phyloP scores from a whole-genome alignment of 1,139 yeast genomes.

The Debaryomyces fabryi region DNA sequence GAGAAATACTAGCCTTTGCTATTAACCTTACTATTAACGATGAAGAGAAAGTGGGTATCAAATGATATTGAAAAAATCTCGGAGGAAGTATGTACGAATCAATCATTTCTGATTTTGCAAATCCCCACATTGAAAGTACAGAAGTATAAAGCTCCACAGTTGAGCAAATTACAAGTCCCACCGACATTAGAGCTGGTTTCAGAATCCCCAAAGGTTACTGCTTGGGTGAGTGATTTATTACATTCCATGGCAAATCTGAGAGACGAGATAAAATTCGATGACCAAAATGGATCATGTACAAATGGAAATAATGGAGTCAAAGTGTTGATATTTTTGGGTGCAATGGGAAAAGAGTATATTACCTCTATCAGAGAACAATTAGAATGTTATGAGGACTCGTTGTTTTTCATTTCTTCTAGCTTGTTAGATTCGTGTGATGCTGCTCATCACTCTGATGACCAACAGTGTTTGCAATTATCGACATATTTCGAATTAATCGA shows the following conservation, averaged over 20 bases:
- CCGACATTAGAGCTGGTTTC: not conserved
- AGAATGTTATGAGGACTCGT: slow-evolving; percentile 12
- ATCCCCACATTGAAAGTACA: slow-evolving; percentile 2
- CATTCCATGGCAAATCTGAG: not conserved
- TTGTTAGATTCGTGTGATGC: slow-evolving; percentile 9
- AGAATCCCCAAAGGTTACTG: not conserved
- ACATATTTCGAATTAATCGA: slow-evolving; percentile 35
- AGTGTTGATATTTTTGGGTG: slow-evolving; percentile 31
- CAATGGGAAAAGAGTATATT: slow-evolving; percentile 33
- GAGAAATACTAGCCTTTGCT: not conserved
- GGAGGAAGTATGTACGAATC: not conserved
- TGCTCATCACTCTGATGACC: slow-evolving; percentile 13
- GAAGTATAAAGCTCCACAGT: not conserved
- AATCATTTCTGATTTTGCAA: not conserved
- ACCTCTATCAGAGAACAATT: slow-evolving; percentile 13
- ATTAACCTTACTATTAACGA: not conserved
- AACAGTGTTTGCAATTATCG: slow-evolving; percentile 24
- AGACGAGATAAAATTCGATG: not conserved
- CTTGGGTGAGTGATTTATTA: slow-evolving; percentile 1
- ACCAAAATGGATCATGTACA: not conserved
- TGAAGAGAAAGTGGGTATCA: slow-evolving; percentile 3
- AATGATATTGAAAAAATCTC: not conserved
- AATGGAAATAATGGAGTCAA: slow-evolving; percentile 6
- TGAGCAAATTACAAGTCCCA: slow-evolving; percentile 1
- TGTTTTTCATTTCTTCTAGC: slow-evolving; percentile 19